Percentiles rank a stretch among this genome's conserved stretches.
These are phyloP conservation scores for Serendipita sp. DNA, from an alignment of 768 basidiomycete species.

Conservation along the genomic window DNA sequence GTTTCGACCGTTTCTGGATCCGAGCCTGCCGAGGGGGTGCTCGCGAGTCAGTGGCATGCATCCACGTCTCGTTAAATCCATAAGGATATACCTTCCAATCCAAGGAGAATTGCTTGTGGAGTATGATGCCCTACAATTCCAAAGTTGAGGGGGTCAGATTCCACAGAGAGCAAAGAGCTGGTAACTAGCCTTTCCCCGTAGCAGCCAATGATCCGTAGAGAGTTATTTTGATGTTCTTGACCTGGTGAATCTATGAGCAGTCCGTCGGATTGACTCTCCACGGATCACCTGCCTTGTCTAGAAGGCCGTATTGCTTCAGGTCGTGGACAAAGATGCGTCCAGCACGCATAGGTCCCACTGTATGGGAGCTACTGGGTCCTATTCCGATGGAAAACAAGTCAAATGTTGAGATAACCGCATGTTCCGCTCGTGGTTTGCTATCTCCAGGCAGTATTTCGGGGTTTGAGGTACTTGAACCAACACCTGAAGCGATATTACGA, in stretches of 20 bases:
- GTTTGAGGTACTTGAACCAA: background rate
- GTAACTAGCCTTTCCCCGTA: conserved; percentile 65
- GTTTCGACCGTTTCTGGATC: conserved; percentile 92
- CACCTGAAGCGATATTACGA: background rate
- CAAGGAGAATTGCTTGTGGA: conserved; percentile 71
- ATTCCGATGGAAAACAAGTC: conserved; percentile 84
- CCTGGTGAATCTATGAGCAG: conserved; percentile 25
- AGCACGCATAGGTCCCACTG: conserved; percentile 79
- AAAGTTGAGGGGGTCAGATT: background rate
- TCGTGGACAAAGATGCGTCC: conserved; percentile 77
- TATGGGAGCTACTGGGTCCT: conserved; percentile 48
- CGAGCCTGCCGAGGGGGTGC: conserved; percentile 31
- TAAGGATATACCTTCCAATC: conserved; percentile 43
- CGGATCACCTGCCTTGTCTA: conserved; percentile 38
- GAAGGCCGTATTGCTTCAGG: conserved; percentile 45
- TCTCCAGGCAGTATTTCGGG: background rate
- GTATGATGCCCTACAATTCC: conserved; percentile 51
- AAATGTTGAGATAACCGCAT: conserved; percentile 87
- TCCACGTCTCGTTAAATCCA: too few species aligned
- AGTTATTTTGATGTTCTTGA: conserved; percentile 68
- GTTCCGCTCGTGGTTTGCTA: conserved; percentile 23
- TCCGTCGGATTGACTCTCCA: too few species aligned
- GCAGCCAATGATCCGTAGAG: conserved; percentile 91
- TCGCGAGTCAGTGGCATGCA: background rate
- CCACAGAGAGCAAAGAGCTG: background rate